Conservation (phyloP, 1,284 basidiomycete genomes). For the Anthracocystis panici-leucophaei region DNA sequence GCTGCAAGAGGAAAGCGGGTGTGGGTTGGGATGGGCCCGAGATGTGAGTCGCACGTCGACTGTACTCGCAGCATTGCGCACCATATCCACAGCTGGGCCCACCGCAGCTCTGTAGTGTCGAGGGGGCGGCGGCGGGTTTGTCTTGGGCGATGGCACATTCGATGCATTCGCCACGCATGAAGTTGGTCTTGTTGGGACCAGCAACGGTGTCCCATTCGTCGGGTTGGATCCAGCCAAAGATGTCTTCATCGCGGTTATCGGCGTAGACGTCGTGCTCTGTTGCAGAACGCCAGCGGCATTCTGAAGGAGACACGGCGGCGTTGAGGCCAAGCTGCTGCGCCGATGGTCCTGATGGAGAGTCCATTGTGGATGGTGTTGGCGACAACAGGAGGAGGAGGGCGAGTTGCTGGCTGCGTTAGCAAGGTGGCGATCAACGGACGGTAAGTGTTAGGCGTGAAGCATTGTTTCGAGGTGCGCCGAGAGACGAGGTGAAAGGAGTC, state of each 20-base stretch:
- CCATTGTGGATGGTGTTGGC: neutral
- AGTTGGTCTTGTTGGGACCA: slow-evolving; percentile 44
- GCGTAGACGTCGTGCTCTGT: slow-evolving; percentile 47
- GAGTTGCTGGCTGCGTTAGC: slow-evolving; percentile 3
- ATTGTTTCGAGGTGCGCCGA: neutral
- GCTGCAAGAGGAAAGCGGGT: slow-evolving; percentile 13
- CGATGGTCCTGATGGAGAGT: neutral
- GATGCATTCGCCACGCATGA: slow-evolving; percentile 41
- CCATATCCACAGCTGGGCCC: slow-evolving; percentile 49
- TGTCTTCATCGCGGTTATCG: slow-evolving; percentile 49
- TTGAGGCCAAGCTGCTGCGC: neutral
- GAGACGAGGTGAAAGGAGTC: neutral
- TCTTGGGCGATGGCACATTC: slow-evolving; percentile 25
- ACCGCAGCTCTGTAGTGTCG: slow-evolving; percentile 31
- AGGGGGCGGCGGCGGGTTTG: slow-evolving; percentile 2
- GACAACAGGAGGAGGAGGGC: neutral
- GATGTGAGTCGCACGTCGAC: slow-evolving; percentile 30
- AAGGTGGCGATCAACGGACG: neutral
- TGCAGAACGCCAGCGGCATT: slow-evolving; percentile 23
- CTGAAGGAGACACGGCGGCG: neutral
- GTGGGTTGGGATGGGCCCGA: slow-evolving; percentile 11
- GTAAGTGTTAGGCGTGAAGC: neutral
- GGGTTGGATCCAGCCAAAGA: slow-evolving; percentile 54
- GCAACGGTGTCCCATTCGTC: slow-evolving; percentile 52
- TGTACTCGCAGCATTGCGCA: slow-evolving; percentile 50